These are phyloP conservation scores for Colletotrichum kahawae DNA, from an alignment of 2,329 filamentous ascomycete species.

Conservation along the genomic window DNA sequence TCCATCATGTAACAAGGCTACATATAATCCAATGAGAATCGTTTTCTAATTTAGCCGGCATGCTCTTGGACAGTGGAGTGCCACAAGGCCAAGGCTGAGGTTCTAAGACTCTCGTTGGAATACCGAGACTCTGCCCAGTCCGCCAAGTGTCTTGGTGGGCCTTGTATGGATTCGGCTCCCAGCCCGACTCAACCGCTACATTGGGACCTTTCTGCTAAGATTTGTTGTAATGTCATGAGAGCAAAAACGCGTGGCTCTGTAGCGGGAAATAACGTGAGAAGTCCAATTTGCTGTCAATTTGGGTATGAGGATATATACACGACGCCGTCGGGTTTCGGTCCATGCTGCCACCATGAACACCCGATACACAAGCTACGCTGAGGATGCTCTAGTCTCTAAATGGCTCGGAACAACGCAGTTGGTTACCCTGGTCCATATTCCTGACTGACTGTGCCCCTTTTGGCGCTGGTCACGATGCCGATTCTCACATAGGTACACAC, in stretches of 20 bases:
- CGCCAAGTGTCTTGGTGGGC: background rate
- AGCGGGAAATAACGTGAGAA: no score
- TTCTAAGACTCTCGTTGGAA: background rate
- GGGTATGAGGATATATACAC: background rate
- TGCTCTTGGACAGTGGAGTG: constrained; percentile 8
- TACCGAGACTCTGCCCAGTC: constrained; percentile 1
- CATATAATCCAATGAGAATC: background rate
- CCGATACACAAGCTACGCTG: accelerated
- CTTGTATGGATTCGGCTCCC: background rate
- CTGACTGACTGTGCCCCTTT: background rate
- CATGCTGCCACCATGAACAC: background rate
- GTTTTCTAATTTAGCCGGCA: background rate
- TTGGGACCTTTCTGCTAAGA: background rate
- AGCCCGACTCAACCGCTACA: background rate
- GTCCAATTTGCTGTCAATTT: background rate
- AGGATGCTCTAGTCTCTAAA: accelerated
- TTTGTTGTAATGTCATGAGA: background rate
- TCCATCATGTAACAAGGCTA: background rate
- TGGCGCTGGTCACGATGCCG: no score
- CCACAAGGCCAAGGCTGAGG: constrained; percentile 7
- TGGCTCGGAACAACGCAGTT: background rate
- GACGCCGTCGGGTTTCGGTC: background rate
- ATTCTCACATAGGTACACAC: background rate
- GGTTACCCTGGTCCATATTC: background rate
- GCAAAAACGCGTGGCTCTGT: background rate